These are phyloP conservation scores for Kodamaea leandrae DNA, from an alignment of 805 yeast species.

Conservation along the genomic window DNA sequence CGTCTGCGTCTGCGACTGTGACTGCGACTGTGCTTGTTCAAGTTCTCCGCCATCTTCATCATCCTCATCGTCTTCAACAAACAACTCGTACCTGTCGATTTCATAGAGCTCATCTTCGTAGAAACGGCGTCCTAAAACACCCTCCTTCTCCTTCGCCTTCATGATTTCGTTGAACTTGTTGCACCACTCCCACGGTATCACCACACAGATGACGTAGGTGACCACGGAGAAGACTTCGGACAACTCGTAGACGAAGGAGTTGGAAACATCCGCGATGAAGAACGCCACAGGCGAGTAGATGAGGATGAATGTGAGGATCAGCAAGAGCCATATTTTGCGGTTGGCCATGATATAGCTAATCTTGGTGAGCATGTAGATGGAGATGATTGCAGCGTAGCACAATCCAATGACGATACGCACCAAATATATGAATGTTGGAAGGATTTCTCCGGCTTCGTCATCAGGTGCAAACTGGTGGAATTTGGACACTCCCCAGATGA, in stretches of 20 bases:
- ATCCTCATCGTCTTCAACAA: conserved; percentile 36
- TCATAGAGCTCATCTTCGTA: conserved; percentile 63
- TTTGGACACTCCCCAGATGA: conserved; percentile 67
- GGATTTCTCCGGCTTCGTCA: conserved; percentile 50
- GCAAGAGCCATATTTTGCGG: conserved; percentile 50
- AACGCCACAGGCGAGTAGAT: conserved; percentile 63
- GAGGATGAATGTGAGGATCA: conserved; percentile 52
- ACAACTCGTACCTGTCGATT: conserved; percentile 38
- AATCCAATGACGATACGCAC: conserved; percentile 69
- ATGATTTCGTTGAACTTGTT: conserved; percentile 59
- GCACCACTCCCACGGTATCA: conserved; percentile 85
- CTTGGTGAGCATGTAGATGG: conserved; percentile 53
- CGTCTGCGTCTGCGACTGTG: not conserved
- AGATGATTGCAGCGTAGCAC: conserved; percentile 62
- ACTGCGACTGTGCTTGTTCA: conserved; percentile 1
- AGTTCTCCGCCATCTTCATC: conserved; percentile 4
- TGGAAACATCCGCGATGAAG: conserved; percentile 73
- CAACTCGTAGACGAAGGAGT: conserved; percentile 69
- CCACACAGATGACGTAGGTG: conserved; percentile 67
- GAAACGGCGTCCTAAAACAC: conserved; percentile 71
- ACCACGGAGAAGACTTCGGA: conserved; percentile 73
- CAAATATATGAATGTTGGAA: conserved; percentile 73
- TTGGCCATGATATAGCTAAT: conserved; percentile 49
- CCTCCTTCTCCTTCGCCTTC: conserved; percentile 60
- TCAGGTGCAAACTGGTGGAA: conserved; percentile 39